Evolutionary conservation across 768 basidiomycete genomes (phyloP).

Genomic region (Pleurotus pulmonarius): DNA sequence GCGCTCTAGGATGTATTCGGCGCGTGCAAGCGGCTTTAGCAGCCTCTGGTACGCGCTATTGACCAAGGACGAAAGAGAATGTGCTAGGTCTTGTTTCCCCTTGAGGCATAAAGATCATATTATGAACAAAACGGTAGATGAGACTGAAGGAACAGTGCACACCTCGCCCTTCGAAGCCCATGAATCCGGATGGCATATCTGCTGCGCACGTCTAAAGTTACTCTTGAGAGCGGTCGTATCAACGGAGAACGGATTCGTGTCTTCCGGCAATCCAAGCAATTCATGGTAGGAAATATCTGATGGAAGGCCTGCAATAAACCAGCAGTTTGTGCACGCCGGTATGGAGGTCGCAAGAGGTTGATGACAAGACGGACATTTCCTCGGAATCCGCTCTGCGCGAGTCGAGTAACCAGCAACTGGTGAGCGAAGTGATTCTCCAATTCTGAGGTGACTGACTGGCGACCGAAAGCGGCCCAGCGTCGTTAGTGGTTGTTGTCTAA

Average conservation of each 20-base stretch:
- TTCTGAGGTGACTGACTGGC: too few species aligned
- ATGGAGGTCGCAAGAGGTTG: constrained; percentile 55
- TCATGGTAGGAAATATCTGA: constrained; percentile 58
- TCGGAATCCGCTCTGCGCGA: constrained; percentile 1
- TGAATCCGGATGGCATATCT: constrained; percentile 81
- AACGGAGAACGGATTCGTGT: constrained; percentile 69
- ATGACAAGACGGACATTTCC: constrained; percentile 63
- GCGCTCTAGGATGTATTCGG: constrained; percentile 73
- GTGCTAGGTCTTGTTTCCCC: constrained; percentile 59
- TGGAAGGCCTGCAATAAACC: constrained; percentile 58
- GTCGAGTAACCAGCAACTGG: not conserved
- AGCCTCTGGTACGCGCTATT: constrained; percentile 84
- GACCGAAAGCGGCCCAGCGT: too few species aligned
- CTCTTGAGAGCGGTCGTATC: constrained; percentile 57
- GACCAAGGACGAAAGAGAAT: constrained; percentile 65
- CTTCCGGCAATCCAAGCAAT: constrained; percentile 59
- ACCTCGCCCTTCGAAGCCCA: constrained; percentile 72
- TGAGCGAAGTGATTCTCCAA: not conserved
- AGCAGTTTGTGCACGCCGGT: constrained; percentile 76
- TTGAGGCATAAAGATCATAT: constrained; percentile 15
- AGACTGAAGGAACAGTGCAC: constrained; percentile 16
- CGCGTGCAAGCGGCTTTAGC: constrained; percentile 66
- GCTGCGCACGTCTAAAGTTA: constrained; percentile 69
- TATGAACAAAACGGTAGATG: not conserved
- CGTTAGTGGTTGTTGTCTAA: too few species aligned